Base-by-base conservation (phyloP, 2,329 filamentous ascomycete genomes). In the Epichloe glyceriae region DNA sequence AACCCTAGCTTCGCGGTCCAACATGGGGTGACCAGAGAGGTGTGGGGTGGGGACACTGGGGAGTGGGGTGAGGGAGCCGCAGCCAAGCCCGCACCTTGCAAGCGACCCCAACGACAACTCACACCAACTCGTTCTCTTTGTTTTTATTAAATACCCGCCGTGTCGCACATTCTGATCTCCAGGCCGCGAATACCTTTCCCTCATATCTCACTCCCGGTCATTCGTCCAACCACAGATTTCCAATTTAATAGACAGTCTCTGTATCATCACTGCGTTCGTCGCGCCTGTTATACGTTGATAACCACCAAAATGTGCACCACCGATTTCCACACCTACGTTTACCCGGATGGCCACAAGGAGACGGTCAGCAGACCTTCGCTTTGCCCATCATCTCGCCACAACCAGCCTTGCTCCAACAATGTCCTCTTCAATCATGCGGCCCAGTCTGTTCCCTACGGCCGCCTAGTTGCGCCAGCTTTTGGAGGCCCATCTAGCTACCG, bases 261-360 rank as follows among this genome's bases (percentile, higher is more conserved):
- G 10, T 6, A 30, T n/a, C 22, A 19, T 10, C 22, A 17, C 42
- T 33, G 22, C 26, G 26, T 33, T 30, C 5, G 7, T 30, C 15
- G 17, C 30, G n/a, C 10, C 10, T 15, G 2, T 46, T 8, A 15
- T 35, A 46, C 44, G 33, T 35, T 26, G 6, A 37, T 4, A 34
- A 22, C 20, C 35, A 58, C 60, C 67, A 70, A 65, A 46, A 78
- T 78, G 75, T 78, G 75, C 64, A 68, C 69, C 54, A 72, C 68
- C 53, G 67, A 74, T 57, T 55, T 72, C 47, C 74, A 69, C 65
- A 65, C 70, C 35, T 71, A 73, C 60, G 59, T 70, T 58, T 70
- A 71, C 66, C 67, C 73, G 3, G 70, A 76, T 60, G 72, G 72
- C 52, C 67, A 63, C 46, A 54, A 52, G 46, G 59, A 64, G 56